phyloP scores from a whole-genome alignment of 768 basidiomycete species.

The Boletus rufocinnamomeus region DNA sequence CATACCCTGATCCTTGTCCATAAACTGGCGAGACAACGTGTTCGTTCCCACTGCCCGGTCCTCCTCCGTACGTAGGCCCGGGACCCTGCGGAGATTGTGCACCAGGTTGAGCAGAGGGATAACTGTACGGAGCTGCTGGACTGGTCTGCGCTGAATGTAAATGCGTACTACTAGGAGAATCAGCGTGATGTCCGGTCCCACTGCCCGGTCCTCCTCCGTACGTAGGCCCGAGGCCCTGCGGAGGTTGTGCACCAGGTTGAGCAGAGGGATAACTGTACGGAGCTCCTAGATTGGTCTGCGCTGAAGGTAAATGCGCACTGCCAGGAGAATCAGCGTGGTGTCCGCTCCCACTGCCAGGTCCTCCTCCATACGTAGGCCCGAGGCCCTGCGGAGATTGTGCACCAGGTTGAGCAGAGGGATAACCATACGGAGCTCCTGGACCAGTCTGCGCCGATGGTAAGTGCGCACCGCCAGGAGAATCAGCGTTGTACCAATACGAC shows the following conservation, averaged over 20 bases:
- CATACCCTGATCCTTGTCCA: conserved; percentile 24
- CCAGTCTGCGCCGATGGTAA: conserved; percentile 4
- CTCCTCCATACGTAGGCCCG: conserved; percentile 20
- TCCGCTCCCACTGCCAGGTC: conserved; percentile 24
- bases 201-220: conserved; percentile 27
- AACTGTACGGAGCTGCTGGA: conserved; percentile 17
- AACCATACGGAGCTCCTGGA: conserved; percentile 17
- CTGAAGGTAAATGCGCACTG: no score
- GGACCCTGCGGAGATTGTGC: conserved; percentile 20
- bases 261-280: conserved; percentile 22
- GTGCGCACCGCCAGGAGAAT: conserved; percentile 10
- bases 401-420: conserved; percentile 17
- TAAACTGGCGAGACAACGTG: conserved; percentile 22
- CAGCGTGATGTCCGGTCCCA: conserved; percentile 26
- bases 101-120: conserved; percentile 17
- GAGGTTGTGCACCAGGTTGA: conserved; percentile 19
- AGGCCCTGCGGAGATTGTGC: conserved; percentile 20
- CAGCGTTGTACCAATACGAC: conserved; percentile 23
- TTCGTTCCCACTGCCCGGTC: conserved; percentile 24
- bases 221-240: conserved; percentile 12
- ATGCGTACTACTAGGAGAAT: no score
- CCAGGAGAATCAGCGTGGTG: no score
- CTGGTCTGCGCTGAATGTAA: conserved; percentile 10
- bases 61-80: conserved; percentile 20
- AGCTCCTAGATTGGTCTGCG: conserved; percentile 9